phyloP scores from a whole-genome alignment of 2,329 filamentous ascomycete species.

The Teratosphaeria zuluensis region DNA sequence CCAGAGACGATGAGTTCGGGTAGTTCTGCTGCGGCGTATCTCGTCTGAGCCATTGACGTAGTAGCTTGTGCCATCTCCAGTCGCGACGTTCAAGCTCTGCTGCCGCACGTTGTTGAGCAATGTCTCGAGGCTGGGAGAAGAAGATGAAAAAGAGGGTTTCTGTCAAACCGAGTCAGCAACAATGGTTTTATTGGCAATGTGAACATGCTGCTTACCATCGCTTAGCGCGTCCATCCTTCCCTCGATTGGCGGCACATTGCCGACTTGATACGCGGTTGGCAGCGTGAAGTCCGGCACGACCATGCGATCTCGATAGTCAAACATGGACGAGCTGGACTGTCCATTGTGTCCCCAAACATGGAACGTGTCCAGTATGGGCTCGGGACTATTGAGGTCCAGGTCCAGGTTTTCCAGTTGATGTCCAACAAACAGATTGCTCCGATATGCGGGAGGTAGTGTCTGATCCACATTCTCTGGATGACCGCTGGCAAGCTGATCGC shows the following conservation, averaged over 20 bases:
- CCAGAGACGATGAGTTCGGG: slow-evolving; percentile 15
- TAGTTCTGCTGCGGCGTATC: slow-evolving; percentile 26
- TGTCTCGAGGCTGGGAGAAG: slow-evolving; percentile 56
- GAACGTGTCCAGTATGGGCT: slow-evolving; percentile 53
- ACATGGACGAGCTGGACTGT: slow-evolving; percentile 39
- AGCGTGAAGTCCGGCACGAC: slow-evolving; percentile 55
- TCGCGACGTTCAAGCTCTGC: slow-evolving; percentile 47
- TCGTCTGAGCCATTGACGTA: slow-evolving; percentile 48
- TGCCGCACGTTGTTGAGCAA: slow-evolving; percentile 56
- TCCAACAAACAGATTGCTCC: slow-evolving; percentile 44
- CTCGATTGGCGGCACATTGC: slow-evolving; percentile 54
- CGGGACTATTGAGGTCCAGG: slow-evolving; percentile 46
- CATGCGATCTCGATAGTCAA: slow-evolving; percentile 37
- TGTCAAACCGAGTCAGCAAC: slow-evolving; percentile 25
- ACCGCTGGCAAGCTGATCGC: slow-evolving; percentile 16
- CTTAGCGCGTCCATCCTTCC: slow-evolving; percentile 24
- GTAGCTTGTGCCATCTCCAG: slow-evolving; percentile 46
- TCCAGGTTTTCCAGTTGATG: slow-evolving; percentile 56
- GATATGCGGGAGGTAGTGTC: slow-evolving; percentile 19
- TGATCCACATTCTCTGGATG: slow-evolving; percentile 14
- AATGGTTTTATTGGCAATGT: not conserved
- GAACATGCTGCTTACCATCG: slow-evolving; percentile 18
- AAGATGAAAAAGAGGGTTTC: slow-evolving; percentile 63
- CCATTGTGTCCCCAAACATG: slow-evolving; percentile 40
- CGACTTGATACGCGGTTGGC: slow-evolving; percentile 55